Base-by-base conservation (phyloP, 306 rosid species). In the Corylus heterophylla region DNA sequence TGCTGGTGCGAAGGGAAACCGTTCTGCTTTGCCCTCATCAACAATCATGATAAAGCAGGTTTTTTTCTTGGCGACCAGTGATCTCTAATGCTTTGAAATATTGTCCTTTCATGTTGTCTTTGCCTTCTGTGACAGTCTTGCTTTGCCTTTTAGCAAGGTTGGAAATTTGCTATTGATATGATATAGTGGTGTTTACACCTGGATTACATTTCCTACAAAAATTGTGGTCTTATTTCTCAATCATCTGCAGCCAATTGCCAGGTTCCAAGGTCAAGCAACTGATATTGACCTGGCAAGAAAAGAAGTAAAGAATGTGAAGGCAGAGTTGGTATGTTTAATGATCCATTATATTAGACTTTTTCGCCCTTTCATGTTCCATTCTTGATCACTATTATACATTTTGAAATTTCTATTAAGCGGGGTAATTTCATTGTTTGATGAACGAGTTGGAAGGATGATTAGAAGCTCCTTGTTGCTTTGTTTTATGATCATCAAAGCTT, bases 11-110 rank as follows among this genome's bases (percentile, higher is more conserved):
- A 90, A 78, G 87, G 98, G 99, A 85, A 93, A 93, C 81, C 99
- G 99, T 75, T 91, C 98, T 74, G 94, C 99, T 42, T 87, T 90
- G 86, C 99, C 97, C 73, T 96, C 98, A 70, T 91, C 96, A 79
- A 91, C 98, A 82, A 93, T 93, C 83, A 96, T 93, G 99, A 90
- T 91, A 55, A 96, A 90, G 89, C 93, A 96, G 98, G 98, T 93
- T 78, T n/a, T 54, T 67, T 8, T 27, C 76, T 35, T 49, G 52
- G 76, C 58, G 35, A 71, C 44, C 51, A 47, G 68, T 71, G 51
- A 18, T 54, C 50, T 48, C 27, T 80, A 17, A 81, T 61, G 71
- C 76, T 70, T 63, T 78, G 64, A 52, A 29, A n/a, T 67, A 31
- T 48, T 78, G 59, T 56, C 14, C 9, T 73, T 18, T 58, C 63